Evolutionary conservation across 1,139 yeast species (phyloP), one percentile per base, ranked within the genome.

Genomic region (Hyphopichia buzzinii): DNA sequence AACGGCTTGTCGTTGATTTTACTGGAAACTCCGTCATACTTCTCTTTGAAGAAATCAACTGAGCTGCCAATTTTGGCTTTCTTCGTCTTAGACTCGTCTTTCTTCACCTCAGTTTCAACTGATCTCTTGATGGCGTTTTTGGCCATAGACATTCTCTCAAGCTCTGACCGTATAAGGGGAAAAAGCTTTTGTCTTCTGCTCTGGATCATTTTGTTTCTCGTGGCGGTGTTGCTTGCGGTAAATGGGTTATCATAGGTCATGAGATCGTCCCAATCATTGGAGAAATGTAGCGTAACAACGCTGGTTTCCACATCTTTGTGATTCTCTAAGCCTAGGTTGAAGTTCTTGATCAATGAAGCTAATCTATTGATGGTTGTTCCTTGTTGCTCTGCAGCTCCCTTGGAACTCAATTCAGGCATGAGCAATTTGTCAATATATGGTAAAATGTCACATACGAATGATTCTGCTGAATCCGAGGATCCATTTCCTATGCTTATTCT

Each of bases 391-490:
- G 39, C 45, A 52, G 49, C 3, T 57, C 46, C 40, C 62, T 64
- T 29, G 58, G 63, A 2, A 55, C 50, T 25, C 21, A 63, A 40
- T 32, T 65, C 71, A 0, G 83, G 80, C 0, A 71, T 58, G 4
- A 81, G 38, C 31, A 81, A 65, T 16, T 53, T 48, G 38, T 71
- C 67, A 28, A 81, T 36, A 36, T 64, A 64, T 2, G 85, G 84
- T 14, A 82, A 43, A 12, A 67, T 52, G 30, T 56, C 55, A 11
- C 57, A 44, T 6, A 64, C 53, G 29, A 59, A 53, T 7, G 51
- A 44, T 6, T 46, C 74, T 47, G 44, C 64, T 27, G 57, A 44
- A 26, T 51, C 52, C 17, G 45, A 25, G 4, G 36, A 41, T 3
- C 54, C 59, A 4, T 59, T 57, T 2, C 72, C 71, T 8, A 64